Evolutionary conservation across 306 rosid genomes (phyloP).

Genomic region (Comarum palustre): DNA sequence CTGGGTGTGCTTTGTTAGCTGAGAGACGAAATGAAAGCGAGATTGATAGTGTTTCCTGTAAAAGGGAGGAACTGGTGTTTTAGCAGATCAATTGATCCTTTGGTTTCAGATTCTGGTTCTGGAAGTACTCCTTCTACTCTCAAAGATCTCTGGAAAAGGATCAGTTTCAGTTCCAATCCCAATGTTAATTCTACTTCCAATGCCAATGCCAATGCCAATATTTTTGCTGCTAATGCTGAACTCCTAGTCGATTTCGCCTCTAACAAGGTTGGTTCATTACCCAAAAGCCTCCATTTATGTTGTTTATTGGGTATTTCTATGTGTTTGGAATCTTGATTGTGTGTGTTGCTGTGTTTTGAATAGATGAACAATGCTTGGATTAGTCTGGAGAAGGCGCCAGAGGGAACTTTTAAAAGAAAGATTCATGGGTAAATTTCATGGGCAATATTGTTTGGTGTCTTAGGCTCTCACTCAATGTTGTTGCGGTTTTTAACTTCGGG

Average conservation of each 20-base stretch:
- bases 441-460: neutral
- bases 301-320: neutral
- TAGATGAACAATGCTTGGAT: conserved; percentile 85
- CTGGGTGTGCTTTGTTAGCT: neutral
- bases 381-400: conserved; percentile 65
- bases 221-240: conserved; percentile 51
- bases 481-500: neutral
- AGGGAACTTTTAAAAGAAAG: conserved; percentile 66
- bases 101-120: conserved; percentile 32
- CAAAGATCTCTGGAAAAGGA: conserved; percentile 49
- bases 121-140: conserved; percentile 54
- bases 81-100: conserved; percentile 50
- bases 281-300: neutral
- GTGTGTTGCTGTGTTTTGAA: neutral
- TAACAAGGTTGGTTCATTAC: conserved; percentile 43
- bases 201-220: conserved; percentile 29
- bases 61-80: conserved; percentile 86
- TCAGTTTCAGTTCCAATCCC: conserved; percentile 38
- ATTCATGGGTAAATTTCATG: conserved; percentile 52
- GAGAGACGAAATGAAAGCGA: conserved; percentile 57
- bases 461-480: neutral
- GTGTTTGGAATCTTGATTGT: neutral
- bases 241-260: conserved; percentile 54
- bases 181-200: conserved; percentile 45
- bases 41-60: conserved; percentile 80